Conservation (phyloP, 2,329 filamentous ascomycete species). For the Laburnicola sp. region DNA sequence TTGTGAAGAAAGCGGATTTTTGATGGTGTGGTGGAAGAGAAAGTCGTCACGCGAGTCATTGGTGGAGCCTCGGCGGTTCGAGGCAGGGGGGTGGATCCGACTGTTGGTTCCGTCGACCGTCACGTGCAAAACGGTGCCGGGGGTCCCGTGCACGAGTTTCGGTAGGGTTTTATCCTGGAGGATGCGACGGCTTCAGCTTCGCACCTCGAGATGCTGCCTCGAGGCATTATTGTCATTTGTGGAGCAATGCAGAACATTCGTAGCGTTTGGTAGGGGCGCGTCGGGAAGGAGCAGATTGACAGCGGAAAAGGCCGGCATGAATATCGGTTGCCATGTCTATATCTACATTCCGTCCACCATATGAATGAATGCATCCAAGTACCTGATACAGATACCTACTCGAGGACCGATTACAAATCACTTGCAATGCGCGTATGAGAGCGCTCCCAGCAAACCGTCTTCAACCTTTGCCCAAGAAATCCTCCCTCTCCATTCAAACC, state of each 20-base stretch:
- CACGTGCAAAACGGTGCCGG: conserved; percentile 5
- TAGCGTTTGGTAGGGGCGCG: neutral
- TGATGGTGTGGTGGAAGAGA: neutral
- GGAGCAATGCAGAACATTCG: neutral
- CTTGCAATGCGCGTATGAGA: too few species aligned
- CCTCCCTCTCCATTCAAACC: too few species aligned
- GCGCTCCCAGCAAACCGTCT: too few species aligned
- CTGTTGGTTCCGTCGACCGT: neutral
- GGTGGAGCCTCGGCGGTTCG: neutral
- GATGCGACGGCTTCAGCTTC: conserved; percentile 12
- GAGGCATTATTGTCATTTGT: conserved; percentile 2
- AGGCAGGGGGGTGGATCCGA: neutral
- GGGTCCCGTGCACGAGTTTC: conserved; percentile 13
- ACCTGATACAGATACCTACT: too few species aligned
- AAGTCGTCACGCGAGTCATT: neutral
- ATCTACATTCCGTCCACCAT: too few species aligned
- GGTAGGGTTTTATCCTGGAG: conserved; percentile 16
- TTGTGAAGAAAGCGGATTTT: neutral
- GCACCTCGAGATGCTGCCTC: neutral
- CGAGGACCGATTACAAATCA: too few species aligned
- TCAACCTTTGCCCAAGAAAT: too few species aligned
- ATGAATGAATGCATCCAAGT: too few species aligned
- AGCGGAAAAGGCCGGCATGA: too few species aligned
- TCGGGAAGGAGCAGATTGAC: too few species aligned
- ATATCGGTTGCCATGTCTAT: too few species aligned